A percentile compares a stretch with the other conserved stretches of the same genome.
Evolutionary conservation across 768 basidiomycete genomes (phyloP).

Genomic region (Lactifluus piperatus): DNA sequence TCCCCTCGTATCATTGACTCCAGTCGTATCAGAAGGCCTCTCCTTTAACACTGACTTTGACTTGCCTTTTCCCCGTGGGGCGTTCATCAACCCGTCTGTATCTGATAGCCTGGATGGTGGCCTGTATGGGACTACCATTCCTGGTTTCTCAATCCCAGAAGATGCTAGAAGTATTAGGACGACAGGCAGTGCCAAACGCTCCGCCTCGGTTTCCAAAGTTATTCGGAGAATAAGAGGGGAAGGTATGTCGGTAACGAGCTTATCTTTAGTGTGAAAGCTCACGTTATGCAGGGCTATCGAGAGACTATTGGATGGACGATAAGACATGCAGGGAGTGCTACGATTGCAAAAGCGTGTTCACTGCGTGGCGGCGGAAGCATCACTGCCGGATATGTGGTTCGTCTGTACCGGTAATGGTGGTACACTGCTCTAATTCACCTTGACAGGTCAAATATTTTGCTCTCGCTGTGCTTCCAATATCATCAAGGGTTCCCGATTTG

Average conservation of each 20-base stretch:
- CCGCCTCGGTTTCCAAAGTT: slow-evolving; percentile 83
- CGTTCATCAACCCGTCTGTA: slow-evolving; percentile 41
- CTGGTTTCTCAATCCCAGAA: slow-evolving; percentile 88
- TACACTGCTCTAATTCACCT: background rate
- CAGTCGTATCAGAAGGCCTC: slow-evolving; percentile 72
- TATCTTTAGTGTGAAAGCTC: background rate
- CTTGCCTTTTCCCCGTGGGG: slow-evolving; percentile 44
- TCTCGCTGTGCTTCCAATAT: slow-evolving; percentile 95
- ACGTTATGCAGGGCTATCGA: slow-evolving; percentile 56
- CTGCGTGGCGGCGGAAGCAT: slow-evolving; percentile 90
- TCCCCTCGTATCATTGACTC: slow-evolving; percentile 77
- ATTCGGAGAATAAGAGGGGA: slow-evolving; percentile 87
- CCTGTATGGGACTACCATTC: slow-evolving; percentile 68
- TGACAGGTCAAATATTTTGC: slow-evolving; percentile 92
- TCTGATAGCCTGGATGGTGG: slow-evolving; percentile 50
- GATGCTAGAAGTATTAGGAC: slow-evolving; percentile 85
- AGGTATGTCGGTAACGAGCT: slow-evolving; percentile 38
- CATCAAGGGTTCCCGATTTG: slow-evolving; percentile 89
- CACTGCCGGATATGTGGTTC: slow-evolving; percentile 95
- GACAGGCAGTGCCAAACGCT: slow-evolving; percentile 57
- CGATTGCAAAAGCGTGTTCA: slow-evolving; percentile 91
- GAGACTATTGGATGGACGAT: slow-evolving; percentile 99
- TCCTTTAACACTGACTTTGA: slow-evolving; percentile 62
- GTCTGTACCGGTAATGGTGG: slow-evolving; percentile 19
- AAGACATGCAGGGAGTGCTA: slow-evolving; percentile 93